Base-by-base conservation (phyloP, 805 yeast genomes). In the Sporopachydermia quercuum region DNA sequence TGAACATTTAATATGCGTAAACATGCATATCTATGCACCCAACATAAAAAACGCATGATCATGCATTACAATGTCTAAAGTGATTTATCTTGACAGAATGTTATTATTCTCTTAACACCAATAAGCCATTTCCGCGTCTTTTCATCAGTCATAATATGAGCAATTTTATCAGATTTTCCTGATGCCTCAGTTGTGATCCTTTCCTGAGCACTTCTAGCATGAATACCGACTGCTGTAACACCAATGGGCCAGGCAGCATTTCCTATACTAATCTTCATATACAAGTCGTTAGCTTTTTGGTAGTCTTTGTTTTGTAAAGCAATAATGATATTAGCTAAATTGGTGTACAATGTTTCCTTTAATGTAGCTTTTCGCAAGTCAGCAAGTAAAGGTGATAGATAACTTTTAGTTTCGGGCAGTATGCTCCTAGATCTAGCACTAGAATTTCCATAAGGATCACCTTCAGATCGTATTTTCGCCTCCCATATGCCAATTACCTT, bases 181-280 rank as follows among this genome's bases (percentile, higher is more conserved):
- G 41, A 45, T 18, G 63, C 61, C 37, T 65, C 65, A 15, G 76
- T 74, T 4, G 73, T 65, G 23, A 78, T 69, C 46, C 70, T 71
- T 42, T 67, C 64, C 39, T 71, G 76, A 1, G 80, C 76, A 41
- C 76, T 70, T 43, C 94, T 61, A 6, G 76, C 77, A 53, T 84
- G 95, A 42, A 85, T 82, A 38, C 91, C 85, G 13, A 85, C 79
- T 42, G 72, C 72, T 4, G 74, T 63, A 11, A 85, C 81, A 18
- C 95, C 96, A 46, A 84, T 79, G 2, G 96, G 96, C 94, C 94
- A 85, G 3, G 91, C 87, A 2, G 80, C 84, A 48, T 83, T 82
- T 1, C 95, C 96, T 14, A 85, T 78, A 51, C 89, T 78, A 42
- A 85, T 58, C 45, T 78, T 70, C 63, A 84, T 60, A 49, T 85